phyloP scores from a whole-genome alignment of 2,329 filamentous ascomycete species.

The Acephala macrosclerotiorum region DNA sequence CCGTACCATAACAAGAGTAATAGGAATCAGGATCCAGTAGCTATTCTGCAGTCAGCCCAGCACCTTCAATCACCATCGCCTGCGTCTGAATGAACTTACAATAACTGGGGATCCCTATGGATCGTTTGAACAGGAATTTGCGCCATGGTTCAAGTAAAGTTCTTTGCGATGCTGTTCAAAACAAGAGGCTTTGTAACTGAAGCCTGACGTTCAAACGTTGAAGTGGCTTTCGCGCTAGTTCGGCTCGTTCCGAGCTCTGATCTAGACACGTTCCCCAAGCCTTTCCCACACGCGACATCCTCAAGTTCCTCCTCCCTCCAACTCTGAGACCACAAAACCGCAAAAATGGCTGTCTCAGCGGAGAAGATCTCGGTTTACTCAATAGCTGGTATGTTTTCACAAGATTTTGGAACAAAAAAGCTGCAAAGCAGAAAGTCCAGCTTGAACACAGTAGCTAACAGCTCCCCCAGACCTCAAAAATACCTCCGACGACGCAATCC shows the following conservation, averaged over 20 bases:
- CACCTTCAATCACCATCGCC: constrained; percentile 26
- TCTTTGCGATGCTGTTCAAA: constrained; percentile 14
- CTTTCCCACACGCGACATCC: background rate
- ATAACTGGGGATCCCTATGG: constrained; percentile 96
- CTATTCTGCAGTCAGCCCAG: constrained; percentile 56
- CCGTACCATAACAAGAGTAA: constrained; percentile 91
- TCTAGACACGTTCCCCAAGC: constrained; percentile 43
- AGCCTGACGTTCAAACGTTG: constrained; percentile 36
- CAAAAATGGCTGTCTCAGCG: constrained; percentile 40
- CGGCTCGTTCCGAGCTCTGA: constrained; percentile 39
- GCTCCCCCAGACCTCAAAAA: constrained; percentile 83
- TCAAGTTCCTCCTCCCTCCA: constrained; percentile 12
- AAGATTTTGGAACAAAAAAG: background rate
- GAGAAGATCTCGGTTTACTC: constrained; percentile 44
- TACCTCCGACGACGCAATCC: constrained; percentile 92
- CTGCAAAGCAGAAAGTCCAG: background rate
- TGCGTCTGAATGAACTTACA: constrained; percentile 66
- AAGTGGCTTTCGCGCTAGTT: constrained; percentile 31
- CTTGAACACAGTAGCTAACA: constrained; percentile 22
- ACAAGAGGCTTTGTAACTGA: constrained; percentile 15
- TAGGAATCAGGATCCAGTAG: constrained; percentile 98
- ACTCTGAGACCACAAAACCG: constrained; percentile 18
- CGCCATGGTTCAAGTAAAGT: constrained; percentile 66
- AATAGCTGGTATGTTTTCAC: constrained; percentile 38
- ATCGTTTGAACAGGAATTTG: constrained; percentile 91